Evolutionary conservation across 805 yeast genomes (phyloP), one percentile per base, ranked within the genome.

Genomic region (Henningerozyma blattae): DNA sequence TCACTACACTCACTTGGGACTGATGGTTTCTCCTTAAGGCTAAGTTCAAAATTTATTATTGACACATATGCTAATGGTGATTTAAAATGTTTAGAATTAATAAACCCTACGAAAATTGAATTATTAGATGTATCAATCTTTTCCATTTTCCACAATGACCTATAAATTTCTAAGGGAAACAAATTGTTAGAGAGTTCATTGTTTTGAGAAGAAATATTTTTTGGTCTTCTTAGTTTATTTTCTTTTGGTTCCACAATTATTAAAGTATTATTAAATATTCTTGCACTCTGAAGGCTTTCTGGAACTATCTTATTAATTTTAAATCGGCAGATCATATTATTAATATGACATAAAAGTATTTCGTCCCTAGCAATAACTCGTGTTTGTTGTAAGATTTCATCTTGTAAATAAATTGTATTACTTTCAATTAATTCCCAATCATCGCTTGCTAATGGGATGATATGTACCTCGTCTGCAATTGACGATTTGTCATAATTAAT

Each of bases 401-500:
- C 72, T 50, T 89, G 96, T 18, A 89, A 67, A 28, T 67, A 70
- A 19, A 69, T 74, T 2, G 94, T 89, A 54, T 89, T 82, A 3
- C 80, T 56, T 49, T 87, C 95, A 3, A 86, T 81, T 18, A 83
- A 61, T 43, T 87, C 96, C 96, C 96, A 89, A 50, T 89, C 98
- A 4, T 78, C 67, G 2, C 76, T 55, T 0, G 83, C 67, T 15
- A 70, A 57, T 0, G 97, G 97, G 47, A 83, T 95, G 29, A 89
- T 65, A 46, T 72, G 75, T 3, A 87, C 75, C 3, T 75, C 71
- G 5, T 65, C 61, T 1, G 85, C 73, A 13, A 34, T 32, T 6
- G 24, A 31, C 4, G 31, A 19, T 5, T 32, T 34, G 14, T 36
- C 46, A 27, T 40, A 48, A 10, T 35, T 36, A 18, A 40, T 38